Percentiles rank a stretch among this genome's conserved stretches.
These are phyloP conservation scores for Aspergillus affinis DNA, from an alignment of 495 filamentous ascomycete species.

Conservation along the genomic window DNA sequence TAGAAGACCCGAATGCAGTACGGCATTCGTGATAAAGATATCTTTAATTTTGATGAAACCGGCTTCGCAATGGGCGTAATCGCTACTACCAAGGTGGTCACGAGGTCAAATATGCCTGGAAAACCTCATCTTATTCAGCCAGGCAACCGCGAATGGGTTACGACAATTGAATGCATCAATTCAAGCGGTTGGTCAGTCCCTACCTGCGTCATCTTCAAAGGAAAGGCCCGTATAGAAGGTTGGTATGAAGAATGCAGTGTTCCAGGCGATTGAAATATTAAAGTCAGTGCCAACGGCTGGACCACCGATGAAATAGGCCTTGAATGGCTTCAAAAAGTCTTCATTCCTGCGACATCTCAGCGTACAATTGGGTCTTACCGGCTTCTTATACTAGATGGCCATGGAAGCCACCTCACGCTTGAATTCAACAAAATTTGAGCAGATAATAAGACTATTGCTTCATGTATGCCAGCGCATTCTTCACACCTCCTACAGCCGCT, in stretches of 20 bases:
- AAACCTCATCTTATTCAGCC: conserved; percentile 25
- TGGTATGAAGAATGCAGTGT: conserved; percentile 1
- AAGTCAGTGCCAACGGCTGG: neutral
- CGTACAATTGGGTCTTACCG: no score
- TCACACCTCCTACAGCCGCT: no score
- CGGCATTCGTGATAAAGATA: no score
- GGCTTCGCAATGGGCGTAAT: no score
- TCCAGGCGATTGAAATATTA: neutral
- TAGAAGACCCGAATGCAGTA: conserved; percentile 33
- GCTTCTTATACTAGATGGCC: no score
- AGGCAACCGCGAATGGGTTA: conserved; percentile 38
- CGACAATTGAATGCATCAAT: conserved; percentile 17
- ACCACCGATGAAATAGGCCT: neutral
- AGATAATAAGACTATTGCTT: no score
- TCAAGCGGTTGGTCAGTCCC: conserved; percentile 1
- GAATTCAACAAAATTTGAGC: no score
- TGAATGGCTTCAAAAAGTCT: neutral
- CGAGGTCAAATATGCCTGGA: conserved; percentile 17
- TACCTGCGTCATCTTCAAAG: conserved; percentile 4
- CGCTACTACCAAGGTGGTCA: conserved; percentile 28
- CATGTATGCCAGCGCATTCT: no score
- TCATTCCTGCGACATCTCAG: no score
- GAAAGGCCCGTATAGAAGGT: conserved; percentile 1
- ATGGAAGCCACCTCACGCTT: no score
- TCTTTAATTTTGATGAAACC: conserved; percentile 46